Percentiles rank a stretch among this genome's conserved stretches.
phyloP scores from a whole-genome alignment of 768 basidiomycete genomes.

The Lactifluus pinguis region DNA sequence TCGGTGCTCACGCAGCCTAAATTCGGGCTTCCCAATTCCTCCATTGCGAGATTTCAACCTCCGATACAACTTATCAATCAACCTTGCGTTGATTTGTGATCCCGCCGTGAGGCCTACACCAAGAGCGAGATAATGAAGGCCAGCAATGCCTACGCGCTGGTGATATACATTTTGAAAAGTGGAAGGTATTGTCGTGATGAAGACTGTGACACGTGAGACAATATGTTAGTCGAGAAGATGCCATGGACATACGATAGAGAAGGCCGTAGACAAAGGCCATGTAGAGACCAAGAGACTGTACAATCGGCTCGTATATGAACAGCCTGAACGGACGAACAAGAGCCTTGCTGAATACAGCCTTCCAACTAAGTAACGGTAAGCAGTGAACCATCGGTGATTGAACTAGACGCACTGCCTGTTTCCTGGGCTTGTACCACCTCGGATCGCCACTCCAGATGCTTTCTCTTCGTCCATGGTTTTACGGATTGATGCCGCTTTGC shows the following conservation, averaged over 20 bases:
- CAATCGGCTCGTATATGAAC: conserved; percentile 52
- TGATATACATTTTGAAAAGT: conserved; percentile 51
- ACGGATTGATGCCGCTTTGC: conserved; percentile 42
- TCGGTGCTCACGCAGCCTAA: conserved; percentile 35
- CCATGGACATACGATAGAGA: conserved; percentile 10
- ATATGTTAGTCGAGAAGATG: background rate
- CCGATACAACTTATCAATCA: conserved; percentile 49
- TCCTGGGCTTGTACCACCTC: conserved; percentile 37
- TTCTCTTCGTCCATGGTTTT: conserved; percentile 42
- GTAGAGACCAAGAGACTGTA: conserved; percentile 58
- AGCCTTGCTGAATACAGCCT: conserved; percentile 40
- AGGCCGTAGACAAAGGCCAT: conserved; percentile 57
- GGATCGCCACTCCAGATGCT: conserved; percentile 29
- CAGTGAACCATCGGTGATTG: background rate
- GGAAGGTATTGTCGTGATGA: conserved; percentile 52
- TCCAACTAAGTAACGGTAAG: conserved; percentile 35
- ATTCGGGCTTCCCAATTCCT: conserved; percentile 47
- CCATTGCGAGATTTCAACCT: conserved; percentile 43
- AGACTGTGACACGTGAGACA: conserved; percentile 34
- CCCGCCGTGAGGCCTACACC: conserved; percentile 49
- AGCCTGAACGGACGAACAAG: conserved; percentile 61
- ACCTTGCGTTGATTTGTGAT: conserved; percentile 44
- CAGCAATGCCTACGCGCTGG: conserved; percentile 47
- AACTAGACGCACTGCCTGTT: conserved; percentile 34
- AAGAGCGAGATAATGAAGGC: conserved; percentile 63